Conservation (phyloP, 768 basidiomycete genomes). For the Russula dissimulans region DNA sequence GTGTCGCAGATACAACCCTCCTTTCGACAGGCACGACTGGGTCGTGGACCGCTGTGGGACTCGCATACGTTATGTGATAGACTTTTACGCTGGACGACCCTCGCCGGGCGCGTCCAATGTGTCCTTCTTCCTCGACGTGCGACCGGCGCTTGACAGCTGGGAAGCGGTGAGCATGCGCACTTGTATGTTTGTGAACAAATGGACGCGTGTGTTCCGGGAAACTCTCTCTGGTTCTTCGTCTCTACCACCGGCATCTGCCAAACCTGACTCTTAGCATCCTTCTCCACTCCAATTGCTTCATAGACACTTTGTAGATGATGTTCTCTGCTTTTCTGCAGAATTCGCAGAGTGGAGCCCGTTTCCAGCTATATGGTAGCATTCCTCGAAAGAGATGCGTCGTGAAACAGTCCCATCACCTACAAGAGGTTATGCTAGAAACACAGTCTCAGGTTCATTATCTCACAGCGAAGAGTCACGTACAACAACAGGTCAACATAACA, state of each 20-base stretch:
- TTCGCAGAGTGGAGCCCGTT: no score
- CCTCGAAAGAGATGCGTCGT: no score
- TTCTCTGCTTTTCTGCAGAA: not conserved
- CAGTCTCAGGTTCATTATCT: no score
- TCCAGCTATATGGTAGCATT: no score
- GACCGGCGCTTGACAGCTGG: constrained; percentile 91
- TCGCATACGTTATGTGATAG: constrained; percentile 88
- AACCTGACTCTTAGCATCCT: not conserved
- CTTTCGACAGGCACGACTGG: constrained; percentile 99
- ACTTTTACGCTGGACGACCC: constrained; percentile 86
- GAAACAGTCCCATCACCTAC: no score
- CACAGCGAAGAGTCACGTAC: no score
- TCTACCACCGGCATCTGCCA: constrained; percentile 15
- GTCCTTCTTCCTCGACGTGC: constrained; percentile 89
- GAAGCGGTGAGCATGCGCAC: constrained; percentile 84
- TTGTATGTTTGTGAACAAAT: constrained; percentile 42
- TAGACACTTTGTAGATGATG: not conserved
- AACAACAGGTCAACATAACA: no score
- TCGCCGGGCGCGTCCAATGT: constrained; percentile 41
- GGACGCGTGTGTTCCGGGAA: constrained; percentile 16
- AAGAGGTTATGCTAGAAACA: no score
- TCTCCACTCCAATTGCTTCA: not conserved
- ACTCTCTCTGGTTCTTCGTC: constrained; percentile 12
- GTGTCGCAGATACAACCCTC: constrained; percentile 67
- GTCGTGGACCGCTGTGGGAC: constrained; percentile 87